These are phyloP conservation scores for Calocera viscosa DNA, from an alignment of 768 basidiomycete species.

Conservation along the genomic window DNA sequence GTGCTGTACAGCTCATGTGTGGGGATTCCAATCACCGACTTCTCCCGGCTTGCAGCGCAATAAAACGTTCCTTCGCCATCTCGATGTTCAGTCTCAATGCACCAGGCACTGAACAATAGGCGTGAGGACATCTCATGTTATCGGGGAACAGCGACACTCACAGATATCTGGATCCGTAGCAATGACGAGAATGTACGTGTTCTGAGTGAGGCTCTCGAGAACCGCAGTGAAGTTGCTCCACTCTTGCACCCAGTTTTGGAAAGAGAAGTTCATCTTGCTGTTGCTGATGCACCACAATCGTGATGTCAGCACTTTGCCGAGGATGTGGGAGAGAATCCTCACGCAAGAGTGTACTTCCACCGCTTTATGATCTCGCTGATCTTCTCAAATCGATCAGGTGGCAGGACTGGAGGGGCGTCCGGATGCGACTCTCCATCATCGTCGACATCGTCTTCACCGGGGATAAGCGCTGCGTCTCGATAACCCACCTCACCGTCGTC, in stretches of 20 bases:
- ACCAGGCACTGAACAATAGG: neutral
- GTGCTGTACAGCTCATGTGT: no score
- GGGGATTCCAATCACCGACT: neutral
- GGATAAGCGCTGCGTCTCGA: neutral
- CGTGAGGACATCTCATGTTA: neutral
- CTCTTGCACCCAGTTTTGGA: slow-evolving; percentile 26
- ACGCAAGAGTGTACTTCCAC: slow-evolving; percentile 80
- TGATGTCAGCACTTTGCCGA: slow-evolving; percentile 16
- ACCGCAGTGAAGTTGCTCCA: slow-evolving; percentile 60
- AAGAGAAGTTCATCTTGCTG: slow-evolving; percentile 64
- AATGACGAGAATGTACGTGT: slow-evolving; percentile 84
- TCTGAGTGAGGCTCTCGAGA: slow-evolving; percentile 81
- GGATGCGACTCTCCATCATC: slow-evolving; percentile 13
- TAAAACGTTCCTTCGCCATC: slow-evolving; percentile 5
- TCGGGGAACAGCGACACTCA: slow-evolving; percentile 26
- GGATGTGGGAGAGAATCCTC: no score
- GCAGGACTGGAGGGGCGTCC: slow-evolving; percentile 23
- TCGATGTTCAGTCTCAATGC: slow-evolving; percentile 3
- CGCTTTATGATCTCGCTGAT: slow-evolving; percentile 77
- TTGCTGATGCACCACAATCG: slow-evolving; percentile 20
- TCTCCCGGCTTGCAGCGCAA: neutral
- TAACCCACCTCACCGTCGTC: slow-evolving; percentile 11
- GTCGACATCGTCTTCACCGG: neutral
- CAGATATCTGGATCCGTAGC: slow-evolving; percentile 83
- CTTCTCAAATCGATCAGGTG: slow-evolving; percentile 34